Conservation (phyloP, 805 yeast species). For the Nakazawaea molendinolei region DNA sequence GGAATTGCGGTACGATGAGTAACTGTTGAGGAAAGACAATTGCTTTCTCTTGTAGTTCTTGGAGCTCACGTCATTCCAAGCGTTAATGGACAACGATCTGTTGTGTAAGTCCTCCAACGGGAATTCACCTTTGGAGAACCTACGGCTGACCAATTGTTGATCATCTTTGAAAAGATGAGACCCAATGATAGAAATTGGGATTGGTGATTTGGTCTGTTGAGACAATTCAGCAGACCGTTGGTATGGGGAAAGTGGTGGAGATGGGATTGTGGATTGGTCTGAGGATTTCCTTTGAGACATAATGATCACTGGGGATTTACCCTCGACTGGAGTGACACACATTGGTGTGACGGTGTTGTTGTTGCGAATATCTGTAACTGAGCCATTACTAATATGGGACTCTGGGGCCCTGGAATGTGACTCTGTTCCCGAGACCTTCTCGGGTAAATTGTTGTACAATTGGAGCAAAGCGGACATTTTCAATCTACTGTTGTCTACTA, state of each 20-base stretch:
- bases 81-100: slow-evolving; percentile 41
- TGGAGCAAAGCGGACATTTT: too few species aligned
- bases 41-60: slow-evolving; percentile 43
- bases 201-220: slow-evolving; percentile 20
- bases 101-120: slow-evolving; percentile 42
- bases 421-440: too few species aligned
- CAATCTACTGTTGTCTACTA: too few species aligned
- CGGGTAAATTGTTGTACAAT: too few species aligned
- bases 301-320: not conserved
- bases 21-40: slow-evolving; percentile 46
- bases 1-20: slow-evolving; percentile 23
- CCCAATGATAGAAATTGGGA: slow-evolving; percentile 14
- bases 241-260: slow-evolving; percentile 32
- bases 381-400: too few species aligned
- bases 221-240: slow-evolving; percentile 24
- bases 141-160: not conserved
- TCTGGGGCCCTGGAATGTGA: too few species aligned
- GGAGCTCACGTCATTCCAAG: slow-evolving; percentile 39
- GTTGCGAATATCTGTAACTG: not conserved
- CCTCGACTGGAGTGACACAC: slow-evolving; percentile 9
- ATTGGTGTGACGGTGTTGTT: not conserved
- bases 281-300: slow-evolving; percentile 7
- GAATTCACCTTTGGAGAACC: slow-evolving; percentile 24
- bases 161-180: slow-evolving; percentile 11
- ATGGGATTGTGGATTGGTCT: slow-evolving; percentile 24